Evolutionary conservation across 192 early-diverging fungal genomes (phyloP).

Genomic region (Neocallimastix lanati): DNA sequence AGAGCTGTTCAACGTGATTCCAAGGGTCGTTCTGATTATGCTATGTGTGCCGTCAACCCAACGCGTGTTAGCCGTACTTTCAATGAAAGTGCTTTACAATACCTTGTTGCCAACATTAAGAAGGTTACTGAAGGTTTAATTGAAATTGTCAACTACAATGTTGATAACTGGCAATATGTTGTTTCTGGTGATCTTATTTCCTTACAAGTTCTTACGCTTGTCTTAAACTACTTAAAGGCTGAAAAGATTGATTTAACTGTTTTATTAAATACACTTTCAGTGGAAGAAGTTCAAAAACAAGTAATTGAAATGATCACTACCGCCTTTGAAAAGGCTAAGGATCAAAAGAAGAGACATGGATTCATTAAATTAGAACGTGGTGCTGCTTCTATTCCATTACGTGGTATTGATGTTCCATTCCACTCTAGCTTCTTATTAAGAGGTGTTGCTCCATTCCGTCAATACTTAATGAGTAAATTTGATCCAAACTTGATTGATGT

Average conservation of each 20-base stretch:
- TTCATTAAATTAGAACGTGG: slow-evolving; percentile 64
- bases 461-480: slow-evolving; percentile 66
- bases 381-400: slow-evolving; percentile 72
- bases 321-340: slow-evolving; percentile 41
- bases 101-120: slow-evolving; percentile 66
- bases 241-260: slow-evolving; percentile 73
- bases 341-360: slow-evolving; percentile 37
- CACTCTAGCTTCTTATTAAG: slow-evolving; percentile 84
- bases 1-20: slow-evolving; percentile 66
- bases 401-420: slow-evolving; percentile 92
- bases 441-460: slow-evolving; percentile 83
- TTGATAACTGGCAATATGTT: slow-evolving; percentile 92
- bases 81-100: slow-evolving; percentile 64
- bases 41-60: slow-evolving; percentile 89
- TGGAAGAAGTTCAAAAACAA: slow-evolving; percentile 67
- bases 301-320: slow-evolving; percentile 58
- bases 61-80: slow-evolving; percentile 69
- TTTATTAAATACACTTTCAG: slow-evolving; percentile 63
- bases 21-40: slow-evolving; percentile 67
- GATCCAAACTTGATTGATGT: slow-evolving; percentile 70
- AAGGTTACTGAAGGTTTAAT: slow-evolving; percentile 54
- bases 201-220: slow-evolving; percentile 60
- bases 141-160: slow-evolving; percentile 96
- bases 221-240: slow-evolving; percentile 73
- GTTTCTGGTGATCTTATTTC: slow-evolving; percentile 69